Percentiles rank a stretch among this genome's conserved stretches.
These are phyloP conservation scores for Globisporangium canariense DNA, from an alignment of 352 stramenopile genomes.

Conservation along the genomic window DNA sequence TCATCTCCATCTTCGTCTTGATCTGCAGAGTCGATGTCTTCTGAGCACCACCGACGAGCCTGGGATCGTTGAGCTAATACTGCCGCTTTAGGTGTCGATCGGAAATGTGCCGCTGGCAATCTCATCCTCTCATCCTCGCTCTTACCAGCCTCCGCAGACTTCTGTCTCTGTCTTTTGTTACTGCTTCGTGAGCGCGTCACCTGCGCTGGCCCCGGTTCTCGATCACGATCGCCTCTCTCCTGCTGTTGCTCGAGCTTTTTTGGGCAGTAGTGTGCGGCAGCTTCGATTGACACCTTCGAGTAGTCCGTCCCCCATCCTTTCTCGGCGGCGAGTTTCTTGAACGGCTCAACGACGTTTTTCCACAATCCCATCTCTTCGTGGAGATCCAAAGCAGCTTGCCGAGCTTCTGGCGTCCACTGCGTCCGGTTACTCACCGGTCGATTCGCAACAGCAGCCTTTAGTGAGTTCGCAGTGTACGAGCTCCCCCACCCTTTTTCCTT, in stretches of 20 bases:
- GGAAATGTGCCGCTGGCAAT: not conserved
- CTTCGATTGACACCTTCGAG: not conserved
- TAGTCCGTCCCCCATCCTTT: not conserved
- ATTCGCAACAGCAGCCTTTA: not conserved
- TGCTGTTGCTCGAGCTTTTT: not conserved
- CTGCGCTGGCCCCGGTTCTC: not conserved
- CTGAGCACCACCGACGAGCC: not conserved
- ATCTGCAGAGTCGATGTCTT: not conserved
- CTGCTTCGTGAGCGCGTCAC: not conserved
- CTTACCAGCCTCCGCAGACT: not conserved
- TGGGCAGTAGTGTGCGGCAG: not conserved
- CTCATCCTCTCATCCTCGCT: not conserved
- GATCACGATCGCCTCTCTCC: not conserved
- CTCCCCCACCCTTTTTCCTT: not conserved
- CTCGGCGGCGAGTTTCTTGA: not conserved
- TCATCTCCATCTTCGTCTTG: not conserved
- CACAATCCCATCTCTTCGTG: not conserved
- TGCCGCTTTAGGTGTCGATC: not conserved
- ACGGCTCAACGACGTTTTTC: not conserved
- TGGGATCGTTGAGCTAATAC: not conserved
- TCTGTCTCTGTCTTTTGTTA: not conserved
- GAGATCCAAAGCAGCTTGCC: not conserved
- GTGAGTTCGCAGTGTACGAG: not conserved
- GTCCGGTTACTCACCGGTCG: not conserved
- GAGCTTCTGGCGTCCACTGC: not conserved